Percentiles rank a stretch among this genome's conserved stretches.
phyloP scores from a whole-genome alignment of 78 protist species.

The Andalucia godoyi region DNA sequence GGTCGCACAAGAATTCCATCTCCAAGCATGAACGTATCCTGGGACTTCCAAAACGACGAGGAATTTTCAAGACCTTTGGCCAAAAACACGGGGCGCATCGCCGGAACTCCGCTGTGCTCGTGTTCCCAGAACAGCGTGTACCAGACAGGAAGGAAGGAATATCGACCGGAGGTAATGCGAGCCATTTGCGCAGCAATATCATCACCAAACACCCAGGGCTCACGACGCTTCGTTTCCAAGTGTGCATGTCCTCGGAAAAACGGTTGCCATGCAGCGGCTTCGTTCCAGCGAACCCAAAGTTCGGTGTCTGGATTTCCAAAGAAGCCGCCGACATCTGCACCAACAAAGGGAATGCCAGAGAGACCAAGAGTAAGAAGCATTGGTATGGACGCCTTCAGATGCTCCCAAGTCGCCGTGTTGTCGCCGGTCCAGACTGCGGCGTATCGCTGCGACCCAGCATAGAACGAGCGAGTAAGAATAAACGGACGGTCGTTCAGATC shows the following conservation, averaged over 20 bases:
- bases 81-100: constrained; percentile 61
- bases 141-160: constrained; percentile 72
- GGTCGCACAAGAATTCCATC: constrained; percentile 48
- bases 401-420: constrained; percentile 90
- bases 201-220: constrained; percentile 92
- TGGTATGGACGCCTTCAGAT: constrained; percentile 58
- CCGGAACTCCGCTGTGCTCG: constrained; percentile 55
- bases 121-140: constrained; percentile 65
- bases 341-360: constrained; percentile 76
- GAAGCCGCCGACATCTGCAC: constrained; percentile 97
- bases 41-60: constrained; percentile 29
- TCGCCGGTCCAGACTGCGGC: constrained; percentile 99
- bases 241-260: constrained; percentile 97
- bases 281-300: constrained; percentile 89
- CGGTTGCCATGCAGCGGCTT: constrained; percentile 88
- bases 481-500: constrained; percentile 80
- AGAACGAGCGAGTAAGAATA: constrained; percentile 92
- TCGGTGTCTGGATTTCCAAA: constrained; percentile 86
- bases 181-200: constrained; percentile 27
- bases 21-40: constrained; percentile 53
- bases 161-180: constrained; percentile 56
- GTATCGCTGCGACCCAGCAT: constrained; percentile 87
- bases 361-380: constrained; percentile 76
- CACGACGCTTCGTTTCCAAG: constrained; percentile 80
- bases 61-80: too few relatives aligned